Evolutionary conservation across 2,329 filamentous ascomycete genomes (phyloP), one percentile per base, ranked within the genome.

Genomic region (Ophiostoma triangulosporum): DNA sequence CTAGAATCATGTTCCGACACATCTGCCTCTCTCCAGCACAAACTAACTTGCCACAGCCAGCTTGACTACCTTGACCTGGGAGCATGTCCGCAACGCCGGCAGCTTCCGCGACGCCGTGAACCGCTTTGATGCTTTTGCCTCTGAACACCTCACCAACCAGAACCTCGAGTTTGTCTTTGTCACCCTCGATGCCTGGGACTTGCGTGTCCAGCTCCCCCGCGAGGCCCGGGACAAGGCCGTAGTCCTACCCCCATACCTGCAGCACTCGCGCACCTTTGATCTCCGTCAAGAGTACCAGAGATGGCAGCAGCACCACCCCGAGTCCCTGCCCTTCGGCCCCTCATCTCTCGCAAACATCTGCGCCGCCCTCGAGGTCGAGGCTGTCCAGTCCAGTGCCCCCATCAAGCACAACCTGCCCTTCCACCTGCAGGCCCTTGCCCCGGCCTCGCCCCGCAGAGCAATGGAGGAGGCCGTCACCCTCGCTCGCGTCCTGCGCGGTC

Each of bases 391-490:
- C 11, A 97, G 90, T 64, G 91, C 93, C 54, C 93, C 93, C 45
- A 97, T 98, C 72, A 98, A 97, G 72, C 93, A 97, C 69, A 97
- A 97, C 67, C 78, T 98, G 36, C 93, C 93, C 11, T 98, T 98
- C 73, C 93, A 98, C 67, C 76, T 98, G 57, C 93, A 98, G 73
- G 91, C 93, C 12, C 76, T 98, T 58, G 93, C 93, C 49, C 93
- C 93, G 43, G 91, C 93, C 26, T 97, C 91, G 50, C 93, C 93
- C 54, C 86, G 93, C 58, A 86, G 93, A 63, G 93, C 93, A 46
- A 95, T 98, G 84, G 93, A 98, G 53, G 93, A 98, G 71, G 88
- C 93, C 27, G 84, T 98, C 57, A 98, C 93, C 4, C 77, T 98
- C 57, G 86, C 93, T 56, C 83, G 93, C 60, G 94, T 97, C 48